Evolutionary conservation across 1,139 yeast species (phyloP), one percentile per base, ranked within the genome.

Genomic region (Geotrichum siamense): DNA sequence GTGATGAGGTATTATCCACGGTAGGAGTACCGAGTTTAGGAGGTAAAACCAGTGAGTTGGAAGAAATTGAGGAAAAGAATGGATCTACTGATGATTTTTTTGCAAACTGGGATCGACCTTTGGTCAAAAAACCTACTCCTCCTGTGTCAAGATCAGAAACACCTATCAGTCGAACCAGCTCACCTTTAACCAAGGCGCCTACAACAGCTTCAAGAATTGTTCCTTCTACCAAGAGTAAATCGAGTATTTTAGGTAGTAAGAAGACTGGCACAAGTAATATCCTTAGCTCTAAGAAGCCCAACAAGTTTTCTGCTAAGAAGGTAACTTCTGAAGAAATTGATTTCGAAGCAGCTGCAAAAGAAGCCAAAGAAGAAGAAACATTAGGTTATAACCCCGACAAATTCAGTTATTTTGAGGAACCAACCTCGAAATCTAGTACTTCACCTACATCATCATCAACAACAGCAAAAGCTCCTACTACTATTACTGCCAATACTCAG

Each of bases 311-410:
- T 9, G 63, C 66, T 23, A 64, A 64, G 55, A 78, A 77, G 57
- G 63, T 65, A 21, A 67, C 67, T n/a, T 67, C 68, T 22, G 78
- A 77, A 27, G 86, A 82, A 28, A 75, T 91, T 50, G 96, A 91
- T 62, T 91, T 91, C 57, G 97, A 91, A 54, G 94, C 83, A 56
- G 80, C 87, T 52, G 97, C 87, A 62, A 80, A 75, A 60, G 82
- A 81, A 58, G 97, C 96, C 21, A 77, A 81, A 62, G 74, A 75
- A 56, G 96, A 89, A 62, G 86, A 81, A 45, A 70, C 71, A 53
- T 73, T 85, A 54, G 94, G 94, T 5, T 82, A 82, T 61, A 76
- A 76, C 52, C 85, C 89, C 8, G 65, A 67, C 33, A n/a, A n/a
- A n/a, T n/a, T n/a, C n/a, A n/a, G n/a, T n/a, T n/a, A n/a, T n/a